Evolutionary conservation across 345 rosid genomes (phyloP).

Genomic region (Ailanthus altissimus): DNA sequence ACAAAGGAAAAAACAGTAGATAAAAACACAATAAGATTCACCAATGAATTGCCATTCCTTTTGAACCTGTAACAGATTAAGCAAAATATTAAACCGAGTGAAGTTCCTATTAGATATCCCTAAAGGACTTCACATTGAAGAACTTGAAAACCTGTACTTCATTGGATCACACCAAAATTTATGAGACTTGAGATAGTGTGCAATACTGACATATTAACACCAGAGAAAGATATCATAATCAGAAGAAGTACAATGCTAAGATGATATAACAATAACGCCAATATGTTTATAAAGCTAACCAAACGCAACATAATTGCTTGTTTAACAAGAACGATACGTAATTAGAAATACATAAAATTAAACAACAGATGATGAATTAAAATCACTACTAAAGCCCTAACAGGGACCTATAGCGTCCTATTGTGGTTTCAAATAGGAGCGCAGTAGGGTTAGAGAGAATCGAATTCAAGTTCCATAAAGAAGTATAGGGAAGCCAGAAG

Average conservation of each 20-base stretch:
- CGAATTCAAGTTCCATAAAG: slow-evolving; percentile 21
- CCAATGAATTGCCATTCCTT: slow-evolving; percentile 18
- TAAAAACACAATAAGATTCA: slow-evolving; percentile 12
- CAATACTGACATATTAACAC: not conserved
- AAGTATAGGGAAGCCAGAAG: slow-evolving; percentile 29
- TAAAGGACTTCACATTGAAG: slow-evolving; percentile 17
- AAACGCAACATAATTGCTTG: not conserved
- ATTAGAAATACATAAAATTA: slow-evolving; percentile 5
- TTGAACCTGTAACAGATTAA: slow-evolving; percentile 37
- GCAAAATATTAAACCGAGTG: slow-evolving; percentile 17
- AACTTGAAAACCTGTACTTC: slow-evolving; percentile 28
- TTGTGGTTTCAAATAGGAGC: slow-evolving; percentile 7
- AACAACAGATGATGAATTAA: not conserved
- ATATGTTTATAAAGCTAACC: not conserved
- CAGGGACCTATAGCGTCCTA: slow-evolving; percentile 21
- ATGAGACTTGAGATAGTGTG: not conserved
- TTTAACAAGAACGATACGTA: not conserved
- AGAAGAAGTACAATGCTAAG: not conserved
- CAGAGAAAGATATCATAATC: not conserved
- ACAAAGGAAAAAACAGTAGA: slow-evolving; percentile 1
- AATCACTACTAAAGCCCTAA: slow-evolving; percentile 17
- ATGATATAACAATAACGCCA: not conserved
- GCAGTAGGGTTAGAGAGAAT: slow-evolving; percentile 26
- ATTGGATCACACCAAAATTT: slow-evolving; percentile 2
- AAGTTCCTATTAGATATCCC: slow-evolving; percentile 27